phyloP scores from a whole-genome alignment of 2,329 filamentous ascomycete species.

The Ceratocystis alfenasii region DNA sequence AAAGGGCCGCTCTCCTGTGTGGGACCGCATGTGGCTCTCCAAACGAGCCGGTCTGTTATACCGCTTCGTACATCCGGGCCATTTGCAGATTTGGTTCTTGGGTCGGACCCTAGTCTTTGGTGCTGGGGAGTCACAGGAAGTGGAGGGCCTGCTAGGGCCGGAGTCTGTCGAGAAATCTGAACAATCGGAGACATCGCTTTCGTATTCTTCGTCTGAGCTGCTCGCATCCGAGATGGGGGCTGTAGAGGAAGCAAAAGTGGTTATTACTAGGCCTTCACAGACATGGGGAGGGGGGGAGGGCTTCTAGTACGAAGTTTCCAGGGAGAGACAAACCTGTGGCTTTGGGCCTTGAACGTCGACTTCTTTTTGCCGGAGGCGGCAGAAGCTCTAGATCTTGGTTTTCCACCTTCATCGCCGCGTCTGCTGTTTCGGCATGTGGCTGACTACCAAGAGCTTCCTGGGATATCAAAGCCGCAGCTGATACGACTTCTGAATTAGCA shows the following conservation, averaged over 20 bases:
- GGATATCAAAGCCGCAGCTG: background rate
- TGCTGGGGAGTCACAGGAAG: slow-evolving; percentile 28
- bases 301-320: background rate
- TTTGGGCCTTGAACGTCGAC: background rate
- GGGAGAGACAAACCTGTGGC: background rate
- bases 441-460: background rate
- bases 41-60: slow-evolving; percentile 81
- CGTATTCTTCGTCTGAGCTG: slow-evolving; percentile 18
- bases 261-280: background rate
- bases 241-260: background rate
- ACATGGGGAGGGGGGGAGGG: background rate
- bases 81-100: slow-evolving; percentile 52
- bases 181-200: slow-evolving; percentile 13
- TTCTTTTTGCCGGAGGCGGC: slow-evolving; percentile 1
- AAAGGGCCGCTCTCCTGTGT: slow-evolving; percentile 75
- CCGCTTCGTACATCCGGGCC: slow-evolving; percentile 61
- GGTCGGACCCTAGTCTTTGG: slow-evolving; percentile 49
- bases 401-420: background rate
- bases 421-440: too few species aligned
- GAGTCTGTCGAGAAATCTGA: slow-evolving; percentile 16
- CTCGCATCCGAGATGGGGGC: background rate
- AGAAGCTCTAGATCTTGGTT: background rate
- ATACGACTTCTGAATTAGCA: background rate
- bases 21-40: slow-evolving; percentile 67
- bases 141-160: slow-evolving; percentile 29